Conservation (phyloP, 176 grass and related monocot genomes). For the Pharus latifolius region DNA sequence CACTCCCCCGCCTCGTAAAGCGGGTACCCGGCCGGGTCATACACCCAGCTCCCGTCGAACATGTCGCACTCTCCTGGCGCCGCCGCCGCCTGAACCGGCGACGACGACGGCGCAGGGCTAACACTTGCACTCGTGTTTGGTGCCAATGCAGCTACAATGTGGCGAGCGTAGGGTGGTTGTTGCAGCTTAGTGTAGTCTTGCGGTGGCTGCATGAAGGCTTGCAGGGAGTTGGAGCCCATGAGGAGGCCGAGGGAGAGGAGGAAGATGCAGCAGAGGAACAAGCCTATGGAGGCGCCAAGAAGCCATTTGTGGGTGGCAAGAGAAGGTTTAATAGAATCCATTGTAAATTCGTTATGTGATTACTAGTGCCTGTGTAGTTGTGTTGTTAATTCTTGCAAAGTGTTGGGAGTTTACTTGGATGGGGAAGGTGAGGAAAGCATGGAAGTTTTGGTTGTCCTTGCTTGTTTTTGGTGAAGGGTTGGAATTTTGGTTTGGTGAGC, state of each 20-base stretch:
- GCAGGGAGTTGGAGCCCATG: neutral
- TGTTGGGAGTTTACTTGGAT: neutral
- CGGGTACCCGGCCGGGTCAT: constrained; percentile 24
- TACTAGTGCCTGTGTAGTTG: neutral
- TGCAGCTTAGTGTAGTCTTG: neutral
- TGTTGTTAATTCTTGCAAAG: neutral
- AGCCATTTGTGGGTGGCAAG: neutral
- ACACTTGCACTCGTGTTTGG: neutral
- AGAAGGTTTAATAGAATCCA: constrained; percentile 9
- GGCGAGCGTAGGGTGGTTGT: neutral
- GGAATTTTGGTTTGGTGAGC: constrained; percentile 24
- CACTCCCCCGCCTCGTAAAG: constrained; percentile 43
- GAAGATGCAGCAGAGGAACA: constrained; percentile 26
- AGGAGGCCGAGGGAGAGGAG: constrained; percentile 22
- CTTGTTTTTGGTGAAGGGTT: constrained; percentile 21
- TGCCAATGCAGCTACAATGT: neutral
- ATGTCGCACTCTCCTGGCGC: constrained; percentile 18
- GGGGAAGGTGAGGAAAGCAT: neutral
- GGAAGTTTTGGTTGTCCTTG: neutral
- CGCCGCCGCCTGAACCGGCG: too few species aligned
- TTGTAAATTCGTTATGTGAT: neutral
- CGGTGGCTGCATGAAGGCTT: neutral
- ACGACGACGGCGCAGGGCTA: too few species aligned
- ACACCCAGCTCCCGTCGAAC: constrained; percentile 46
- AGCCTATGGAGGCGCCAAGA: neutral